Conservation (phyloP, 148 eudicot species). For the Heliamphora exappendiculata region DNA sequence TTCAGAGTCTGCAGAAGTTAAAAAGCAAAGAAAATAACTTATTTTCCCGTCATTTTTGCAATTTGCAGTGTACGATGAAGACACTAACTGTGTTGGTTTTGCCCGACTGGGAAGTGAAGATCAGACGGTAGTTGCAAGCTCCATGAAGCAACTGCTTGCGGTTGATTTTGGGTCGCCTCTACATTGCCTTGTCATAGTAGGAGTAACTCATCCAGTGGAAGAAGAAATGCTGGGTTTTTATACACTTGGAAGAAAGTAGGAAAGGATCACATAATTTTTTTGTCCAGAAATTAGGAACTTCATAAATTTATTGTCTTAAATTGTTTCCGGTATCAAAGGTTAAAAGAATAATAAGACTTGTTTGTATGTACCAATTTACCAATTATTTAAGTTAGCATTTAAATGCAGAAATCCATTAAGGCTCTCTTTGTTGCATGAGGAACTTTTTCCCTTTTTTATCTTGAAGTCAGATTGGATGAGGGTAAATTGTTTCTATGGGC, state of each 20-base stretch:
- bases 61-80: constrained; percentile 60
- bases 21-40: background rate
- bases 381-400: too few species aligned
- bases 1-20: background rate
- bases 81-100: constrained; percentile 66
- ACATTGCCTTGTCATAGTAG: constrained; percentile 70
- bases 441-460: too few species aligned
- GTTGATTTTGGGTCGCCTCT: constrained; percentile 79
- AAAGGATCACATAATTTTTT: background rate
- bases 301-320: background rate
- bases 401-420: too few species aligned
- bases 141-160: constrained; percentile 59
- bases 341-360: too few species aligned
- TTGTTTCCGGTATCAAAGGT: background rate
- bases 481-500: too few species aligned
- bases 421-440: too few species aligned
- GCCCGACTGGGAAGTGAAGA: constrained; percentile 83
- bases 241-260: constrained; percentile 11
- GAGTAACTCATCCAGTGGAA: constrained; percentile 77
- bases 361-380: too few species aligned
- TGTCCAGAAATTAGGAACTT: background rate
- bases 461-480: too few species aligned
- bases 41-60: background rate
- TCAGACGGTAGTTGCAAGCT: constrained; percentile 60
- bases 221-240: constrained; percentile 75